phyloP scores from a whole-genome alignment of 768 basidiomycete species.

The Cystobasidium ongulense region DNA sequence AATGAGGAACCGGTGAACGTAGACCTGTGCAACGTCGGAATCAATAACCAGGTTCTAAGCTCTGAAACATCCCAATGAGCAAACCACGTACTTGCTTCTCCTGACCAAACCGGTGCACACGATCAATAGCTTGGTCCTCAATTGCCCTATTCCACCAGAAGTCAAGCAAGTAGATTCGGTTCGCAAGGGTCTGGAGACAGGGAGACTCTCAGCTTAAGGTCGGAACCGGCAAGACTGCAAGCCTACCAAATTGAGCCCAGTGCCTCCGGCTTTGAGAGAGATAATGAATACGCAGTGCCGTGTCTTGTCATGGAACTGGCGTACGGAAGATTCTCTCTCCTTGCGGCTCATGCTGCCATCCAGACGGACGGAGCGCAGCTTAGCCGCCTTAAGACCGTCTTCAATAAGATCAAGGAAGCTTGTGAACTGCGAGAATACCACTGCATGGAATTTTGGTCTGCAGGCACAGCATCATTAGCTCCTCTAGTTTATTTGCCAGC shows the following conservation, averaged over 20 bases:
- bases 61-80: background rate
- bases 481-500: slow-evolving; percentile 45
- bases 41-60: background rate
- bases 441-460: slow-evolving; percentile 62
- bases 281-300: slow-evolving; percentile 36
- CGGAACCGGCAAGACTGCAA: background rate
- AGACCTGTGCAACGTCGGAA: too few relatives aligned
- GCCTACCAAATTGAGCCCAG: slow-evolving; percentile 67
- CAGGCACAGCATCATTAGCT: slow-evolving; percentile 48
- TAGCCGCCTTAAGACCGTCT: slow-evolving; percentile 59
- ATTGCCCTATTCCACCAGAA: slow-evolving; percentile 30
- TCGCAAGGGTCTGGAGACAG: slow-evolving; percentile 4
- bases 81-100: slow-evolving; percentile 31
- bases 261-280: slow-evolving; percentile 78
- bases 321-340: slow-evolving; percentile 64
- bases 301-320: slow-evolving; percentile 53
- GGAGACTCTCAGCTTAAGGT: background rate
- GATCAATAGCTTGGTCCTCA: slow-evolving; percentile 39
- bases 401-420: slow-evolving; percentile 78
- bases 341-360: slow-evolving; percentile 88
- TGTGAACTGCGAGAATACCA: slow-evolving; percentile 86
- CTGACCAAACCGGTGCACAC: slow-evolving; percentile 41
- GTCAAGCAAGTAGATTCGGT: slow-evolving; percentile 10
- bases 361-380: slow-evolving; percentile 55
- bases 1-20: background rate